These are phyloP conservation scores for Podaxis mareebaensis DNA, from an alignment of 768 basidiomycete species.

Conservation along the genomic window DNA sequence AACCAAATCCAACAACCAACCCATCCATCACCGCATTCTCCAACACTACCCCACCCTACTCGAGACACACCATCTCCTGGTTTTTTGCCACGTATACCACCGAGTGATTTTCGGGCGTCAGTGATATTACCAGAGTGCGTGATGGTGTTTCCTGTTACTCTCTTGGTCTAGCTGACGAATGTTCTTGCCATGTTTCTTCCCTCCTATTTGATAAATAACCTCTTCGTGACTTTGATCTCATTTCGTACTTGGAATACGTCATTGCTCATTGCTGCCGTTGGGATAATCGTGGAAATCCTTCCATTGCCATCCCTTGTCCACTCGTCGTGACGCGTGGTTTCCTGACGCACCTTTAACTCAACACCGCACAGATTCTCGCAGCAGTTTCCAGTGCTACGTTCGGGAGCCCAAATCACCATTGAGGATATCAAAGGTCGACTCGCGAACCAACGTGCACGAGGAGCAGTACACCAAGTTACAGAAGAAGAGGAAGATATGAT, in stretches of 20 bases:
- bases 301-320: conserved; percentile 15
- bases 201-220: conserved; percentile 3
- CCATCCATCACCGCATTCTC: background rate
- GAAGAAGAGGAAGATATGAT: conserved; percentile 88
- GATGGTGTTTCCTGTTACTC: conserved; percentile 26
- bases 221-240: conserved; percentile 13
- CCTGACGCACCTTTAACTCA: background rate
- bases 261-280: conserved; percentile 16
- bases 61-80: conserved; percentile 5
- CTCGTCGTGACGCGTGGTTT: conserved; percentile 6
- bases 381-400: conserved; percentile 77
- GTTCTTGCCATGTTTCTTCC: background rate
- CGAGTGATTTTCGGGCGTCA: conserved; percentile 84
- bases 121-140: conserved; percentile 84
- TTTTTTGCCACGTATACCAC: conserved; percentile 57
- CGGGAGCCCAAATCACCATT: conserved; percentile 65
- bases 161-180: background rate
- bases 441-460: conserved; percentile 75
- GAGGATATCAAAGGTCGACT: conserved; percentile 66
- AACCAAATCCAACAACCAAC: background rate
- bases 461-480: conserved; percentile 65
- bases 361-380: conserved; percentile 61
- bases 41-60: conserved; percentile 18
- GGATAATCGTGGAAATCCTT: conserved; percentile 7
- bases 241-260: conserved; percentile 11